Base-by-base conservation (phyloP, 2,329 filamentous ascomycete species). In the Ascocoryne sarcoides region DNA sequence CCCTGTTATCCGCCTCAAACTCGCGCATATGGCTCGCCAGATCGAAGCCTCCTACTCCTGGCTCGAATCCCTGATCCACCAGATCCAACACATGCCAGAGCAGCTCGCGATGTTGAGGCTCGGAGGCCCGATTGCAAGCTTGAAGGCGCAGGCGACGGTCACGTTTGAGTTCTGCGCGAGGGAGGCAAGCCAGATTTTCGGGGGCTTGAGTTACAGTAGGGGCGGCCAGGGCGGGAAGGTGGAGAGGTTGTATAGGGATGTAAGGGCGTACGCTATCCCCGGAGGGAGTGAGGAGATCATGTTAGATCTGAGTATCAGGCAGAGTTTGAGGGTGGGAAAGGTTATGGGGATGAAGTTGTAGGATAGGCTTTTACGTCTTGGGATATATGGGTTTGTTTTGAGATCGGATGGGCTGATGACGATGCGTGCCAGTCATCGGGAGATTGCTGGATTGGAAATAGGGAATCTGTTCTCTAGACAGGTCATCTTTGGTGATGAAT, bases 241-340 rank as follows among this genome's bases (percentile, higher is more conserved):
- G 38, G 92, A 98, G 76, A 70, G 92, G 45, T 67, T 98, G 55
- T 96, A 96, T 65, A 76, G 92, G 48, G 92, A 98, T 62, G 92
- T 96, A 12, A 76, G 92, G 54, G 92, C 92, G 1, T 96, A 98
- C 63, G 90, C 92, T 47, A 90, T 98, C 53, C 92, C 92, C 3
- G 92, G 92, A 57, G 92, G 92, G 17, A 87, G 80, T 51, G 90
- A 98, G 69, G 92, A 98, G 74, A 98, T 98, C 51, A 98, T 98
- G 92, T 69, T 96, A 51, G 92, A 98, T 63, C 65, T 98, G 58
- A 94, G 86, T 66, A 94, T 98, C 63, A 75, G 90, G 54, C 89
- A 95, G 71, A 84, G 82, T 48, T 62, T 95, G 70, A 80, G 78
- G 62, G 92, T 98, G 40, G 85, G 88, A 54, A 82, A 95, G 73